Percentiles rank a stretch among this genome's conserved stretches.
Conservation (phyloP, 2,329 filamentous ascomycete species). For the Pseudogymnoascus sp. region DNA sequence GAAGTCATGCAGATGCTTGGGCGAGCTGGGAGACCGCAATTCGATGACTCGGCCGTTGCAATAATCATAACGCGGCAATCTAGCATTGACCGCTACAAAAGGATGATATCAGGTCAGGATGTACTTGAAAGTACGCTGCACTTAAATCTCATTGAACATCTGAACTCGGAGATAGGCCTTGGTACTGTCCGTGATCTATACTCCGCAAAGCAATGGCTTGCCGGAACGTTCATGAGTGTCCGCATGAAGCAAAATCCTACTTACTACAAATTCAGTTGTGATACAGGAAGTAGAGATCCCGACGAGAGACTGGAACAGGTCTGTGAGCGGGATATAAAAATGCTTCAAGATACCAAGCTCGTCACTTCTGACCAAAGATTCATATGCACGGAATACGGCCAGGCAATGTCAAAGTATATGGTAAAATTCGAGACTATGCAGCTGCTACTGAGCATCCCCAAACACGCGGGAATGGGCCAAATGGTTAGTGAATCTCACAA, state of each 20-base stretch:
- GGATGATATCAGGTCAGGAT: slow-evolving; percentile 66
- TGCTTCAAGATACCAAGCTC: slow-evolving; percentile 55
- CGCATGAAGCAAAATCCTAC: slow-evolving; percentile 63
- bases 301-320: slow-evolving; percentile 63
- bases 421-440: slow-evolving; percentile 76
- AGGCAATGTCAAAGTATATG: slow-evolving; percentile 79
- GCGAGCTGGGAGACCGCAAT: slow-evolving; percentile 75
- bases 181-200: slow-evolving; percentile 60
- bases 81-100: slow-evolving; percentile 60
- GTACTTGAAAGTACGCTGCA: slow-evolving; percentile 72
- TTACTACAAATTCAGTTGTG: slow-evolving; percentile 60
- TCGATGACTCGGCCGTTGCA: slow-evolving; percentile 67
- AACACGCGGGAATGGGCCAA: slow-evolving; percentile 53
- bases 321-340: slow-evolving; percentile 59
- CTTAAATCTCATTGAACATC: slow-evolving; percentile 69
- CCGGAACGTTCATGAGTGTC: slow-evolving; percentile 70
- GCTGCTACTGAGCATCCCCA: slow-evolving; percentile 54
- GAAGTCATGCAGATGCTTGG: slow-evolving; percentile 91
- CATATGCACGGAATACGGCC: slow-evolving; percentile 62
- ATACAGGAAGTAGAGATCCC: slow-evolving; percentile 40
- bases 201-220: slow-evolving; percentile 67
- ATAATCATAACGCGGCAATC: slow-evolving; percentile 71
- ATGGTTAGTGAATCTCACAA: slow-evolving; percentile 48
- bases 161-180: slow-evolving; percentile 77
- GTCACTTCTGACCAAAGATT: slow-evolving; percentile 45